Evolutionary conservation across 495 filamentous ascomycete species (phyloP).

Genomic region (Penicillium samsonianum): DNA sequence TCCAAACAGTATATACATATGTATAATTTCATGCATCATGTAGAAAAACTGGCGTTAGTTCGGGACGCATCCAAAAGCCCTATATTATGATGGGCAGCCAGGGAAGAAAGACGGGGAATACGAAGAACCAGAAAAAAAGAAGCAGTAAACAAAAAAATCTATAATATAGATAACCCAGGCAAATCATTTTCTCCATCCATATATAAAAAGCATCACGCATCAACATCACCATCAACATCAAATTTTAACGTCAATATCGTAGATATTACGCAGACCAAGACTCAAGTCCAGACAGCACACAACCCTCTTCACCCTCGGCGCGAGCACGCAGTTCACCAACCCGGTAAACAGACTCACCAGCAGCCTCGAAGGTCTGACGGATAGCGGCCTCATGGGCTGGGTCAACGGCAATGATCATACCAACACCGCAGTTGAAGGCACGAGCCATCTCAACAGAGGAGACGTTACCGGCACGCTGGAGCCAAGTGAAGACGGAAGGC

Average conservation of each 20-base stretch:
- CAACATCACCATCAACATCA: slow-evolving; percentile 7
- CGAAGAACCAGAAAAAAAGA: slow-evolving; percentile 16
- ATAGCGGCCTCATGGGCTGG: slow-evolving; percentile 26
- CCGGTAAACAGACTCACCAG: slow-evolving; percentile 75
- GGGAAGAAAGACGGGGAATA: slow-evolving; percentile 11
- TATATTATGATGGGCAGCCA: slow-evolving; percentile 12
- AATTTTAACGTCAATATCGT: slow-evolving; percentile 5
- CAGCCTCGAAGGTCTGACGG: slow-evolving; percentile 51
- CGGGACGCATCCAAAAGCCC: slow-evolving; percentile 15
- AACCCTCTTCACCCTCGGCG: slow-evolving; percentile 58
- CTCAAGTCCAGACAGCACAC: slow-evolving; percentile 67
- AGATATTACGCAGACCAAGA: slow-evolving; percentile 56
- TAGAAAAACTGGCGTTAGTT: slow-evolving; percentile 23
- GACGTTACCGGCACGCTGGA: slow-evolving; percentile 76
- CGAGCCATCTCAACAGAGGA: slow-evolving; percentile 74
- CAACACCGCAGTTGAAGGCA: slow-evolving; percentile 92
- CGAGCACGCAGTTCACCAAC: slow-evolving; percentile 67
- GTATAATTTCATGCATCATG: slow-evolving; percentile 33
- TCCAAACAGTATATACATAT: too few relatives aligned
- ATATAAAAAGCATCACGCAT: slow-evolving; percentile 15
- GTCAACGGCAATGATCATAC: slow-evolving; percentile 84
- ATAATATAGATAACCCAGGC: slow-evolving; percentile 5
- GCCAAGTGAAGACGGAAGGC: slow-evolving; percentile 79
- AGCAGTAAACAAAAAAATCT: slow-evolving; percentile 14
- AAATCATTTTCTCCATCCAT: slow-evolving; percentile 10